phyloP scores from a whole-genome alignment of 2,329 filamentous ascomycete genomes.

The Trichocomaceae sp. region DNA sequence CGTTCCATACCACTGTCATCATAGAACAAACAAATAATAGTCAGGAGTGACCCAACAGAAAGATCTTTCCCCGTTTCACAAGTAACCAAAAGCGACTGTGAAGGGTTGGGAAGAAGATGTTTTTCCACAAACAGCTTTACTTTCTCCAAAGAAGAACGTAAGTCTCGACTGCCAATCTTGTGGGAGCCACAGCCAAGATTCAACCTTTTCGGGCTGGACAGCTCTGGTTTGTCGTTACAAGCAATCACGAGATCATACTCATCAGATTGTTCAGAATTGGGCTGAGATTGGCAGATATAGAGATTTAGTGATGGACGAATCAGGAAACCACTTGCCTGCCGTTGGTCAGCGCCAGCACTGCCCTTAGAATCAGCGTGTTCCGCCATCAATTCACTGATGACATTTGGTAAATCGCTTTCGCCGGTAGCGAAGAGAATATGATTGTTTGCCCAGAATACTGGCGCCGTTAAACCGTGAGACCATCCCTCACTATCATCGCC shows the following conservation, averaged over 20 bases:
- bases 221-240: slow-evolving; percentile 27
- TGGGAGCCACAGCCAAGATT: slow-evolving; percentile 61
- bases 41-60: slow-evolving; percentile 69
- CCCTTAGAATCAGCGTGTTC: slow-evolving; percentile 19
- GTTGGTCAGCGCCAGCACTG: slow-evolving; percentile 8
- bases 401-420: slow-evolving; percentile 56
- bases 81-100: slow-evolving; percentile 49
- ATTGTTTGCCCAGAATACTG: slow-evolving; percentile 70
- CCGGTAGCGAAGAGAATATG: slow-evolving; percentile 53
- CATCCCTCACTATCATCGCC: slow-evolving; percentile 94
- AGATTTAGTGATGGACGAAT: slow-evolving; percentile 36
- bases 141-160: slow-evolving; percentile 63
- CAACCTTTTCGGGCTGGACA: slow-evolving; percentile 34
- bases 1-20: slow-evolving; percentile 52
- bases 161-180: slow-evolving; percentile 74
- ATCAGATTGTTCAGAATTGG: slow-evolving; percentile 16
- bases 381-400: slow-evolving; percentile 44
- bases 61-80: slow-evolving; percentile 76
- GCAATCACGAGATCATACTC: slow-evolving; percentile 41
- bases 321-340: slow-evolving; percentile 19
- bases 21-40: slow-evolving; percentile 67
- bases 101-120: slow-evolving; percentile 24
- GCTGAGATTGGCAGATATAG: slow-evolving; percentile 30
- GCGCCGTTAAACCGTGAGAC: slow-evolving; percentile 71
- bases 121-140: slow-evolving; percentile 53